phyloP scores from a whole-genome alignment of 371 early-diverging fungal species.

The Mortierella sp. region DNA sequence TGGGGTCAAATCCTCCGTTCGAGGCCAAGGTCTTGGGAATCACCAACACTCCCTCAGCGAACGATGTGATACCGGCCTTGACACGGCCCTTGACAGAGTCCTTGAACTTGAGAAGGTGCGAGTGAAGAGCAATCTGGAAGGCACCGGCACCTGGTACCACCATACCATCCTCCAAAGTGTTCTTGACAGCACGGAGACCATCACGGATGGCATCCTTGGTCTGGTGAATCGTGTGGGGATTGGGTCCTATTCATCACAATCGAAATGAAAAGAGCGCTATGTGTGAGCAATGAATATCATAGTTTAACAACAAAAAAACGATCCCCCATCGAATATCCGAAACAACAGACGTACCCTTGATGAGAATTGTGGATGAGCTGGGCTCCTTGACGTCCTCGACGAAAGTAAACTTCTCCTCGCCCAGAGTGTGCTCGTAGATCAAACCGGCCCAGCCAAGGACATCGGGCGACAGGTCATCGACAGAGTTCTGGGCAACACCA shows the following conservation, averaged over 20 bases:
- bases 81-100: slow-evolving; percentile 93
- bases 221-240: slow-evolving; percentile 95
- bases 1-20: slow-evolving; percentile 98
- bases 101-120: slow-evolving; percentile 90
- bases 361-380: slow-evolving; percentile 94
- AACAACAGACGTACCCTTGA: slow-evolving; percentile 80
- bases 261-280: neutral
- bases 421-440: slow-evolving; percentile 97
- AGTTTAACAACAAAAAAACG: neutral
- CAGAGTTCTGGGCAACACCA: slow-evolving; percentile 97
- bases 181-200: slow-evolving; percentile 98
- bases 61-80: slow-evolving; percentile 97
- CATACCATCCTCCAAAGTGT: slow-evolving; percentile 94
- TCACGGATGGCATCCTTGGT: slow-evolving; percentile 98
- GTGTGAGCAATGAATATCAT: neutral
- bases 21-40: slow-evolving; percentile 97
- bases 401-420: slow-evolving; percentile 99
- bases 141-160: slow-evolving; percentile 98
- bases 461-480: slow-evolving; percentile 93
- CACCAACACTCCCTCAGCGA: slow-evolving; percentile 95
- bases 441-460: slow-evolving; percentile 96
- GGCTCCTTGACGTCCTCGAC: slow-evolving; percentile 98
- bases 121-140: slow-evolving; percentile 91
- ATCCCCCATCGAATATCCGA: neutral
- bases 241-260: slow-evolving; percentile 75